Evolutionary conservation across 2,329 filamentous ascomycete genomes (phyloP), one percentile per base, ranked within the genome.

Genomic region (Diaporthe caulivora): DNA sequence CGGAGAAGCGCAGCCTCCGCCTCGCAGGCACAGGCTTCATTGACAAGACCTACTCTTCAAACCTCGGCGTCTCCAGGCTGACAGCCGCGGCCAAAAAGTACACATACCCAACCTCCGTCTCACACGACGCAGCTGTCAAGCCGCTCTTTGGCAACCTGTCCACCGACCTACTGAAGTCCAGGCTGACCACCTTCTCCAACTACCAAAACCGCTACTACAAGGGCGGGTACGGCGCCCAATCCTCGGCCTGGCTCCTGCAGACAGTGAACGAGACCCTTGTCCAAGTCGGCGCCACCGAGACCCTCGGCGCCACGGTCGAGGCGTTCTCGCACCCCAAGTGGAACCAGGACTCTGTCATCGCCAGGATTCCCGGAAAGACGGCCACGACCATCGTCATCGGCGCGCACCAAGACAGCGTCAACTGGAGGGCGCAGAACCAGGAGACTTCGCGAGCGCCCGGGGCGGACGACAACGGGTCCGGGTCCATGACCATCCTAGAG

Each of bases 321-420:
- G 58, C 72, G 8, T 75, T 75, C 37, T 60, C 94, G 95, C 80
- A 82, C 54, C 44, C 89, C 0, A 40, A 53, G 17, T 97, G 93
- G 92, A 89, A 90, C 18, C 94, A 97, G 80, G 91, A 90, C 77
- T 93, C 90, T 77, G 91, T 97, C 79, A 94, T 97, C 78, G 94
- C 93, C 26, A 93, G 91, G 1, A 92, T 97, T 40, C 93, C 93
- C 0, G 94, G 94, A n/a, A 88, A 91, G 82, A 91, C 87, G 0
- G 75, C 75, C 74, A 87, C 92, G 70, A 95, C 93, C 0, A 88
- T 96, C 44, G 91, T 96, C 4, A 89, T 95, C 70, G 93, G 94
- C 34, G 93, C 93, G 1, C 93, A 95, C 78, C 93, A 94, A 78
- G 94, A 96, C 81, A 94, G 92, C 78, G 92, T 96, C 82, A 96